Evolutionary conservation across 2,329 filamentous ascomycete genomes (phyloP), one percentile per base, ranked within the genome.

Genomic region (Scedosporium aurantiacum): DNA sequence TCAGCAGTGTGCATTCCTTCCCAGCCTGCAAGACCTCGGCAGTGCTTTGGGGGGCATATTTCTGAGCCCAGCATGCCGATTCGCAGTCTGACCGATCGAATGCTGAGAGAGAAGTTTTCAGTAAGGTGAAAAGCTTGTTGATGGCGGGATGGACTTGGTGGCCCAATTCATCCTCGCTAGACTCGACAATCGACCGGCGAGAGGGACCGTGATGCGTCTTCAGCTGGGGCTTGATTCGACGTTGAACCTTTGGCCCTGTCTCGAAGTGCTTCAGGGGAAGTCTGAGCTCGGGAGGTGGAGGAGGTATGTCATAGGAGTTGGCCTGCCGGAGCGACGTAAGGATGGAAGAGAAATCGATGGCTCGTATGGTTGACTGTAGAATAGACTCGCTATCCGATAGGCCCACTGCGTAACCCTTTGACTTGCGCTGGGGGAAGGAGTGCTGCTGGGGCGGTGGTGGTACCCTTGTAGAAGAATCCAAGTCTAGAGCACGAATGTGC

Each of bases 21-120:
- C 88, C 87, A 16, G 77, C 71, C 68, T 97, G 92, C 10, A 99
- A 77, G 1, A 97, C 86, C 62, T 93, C 85, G 3, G 77, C 76
- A 2, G 90, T 85, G 41, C 74, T 77, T 27, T 72, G 74, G 0
- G 94, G 94, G 0, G 89, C 84, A 73, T 97, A 96, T 68, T 97
- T 97, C 47, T 93, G 87, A 1, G 79, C 72, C 94, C 94, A 99
- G 7, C 84, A 74, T 28, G 81, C 74, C 1, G 77, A 78, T 69
- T 97, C 93, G 66, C 89, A 96, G 58, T 80, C 81, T 7, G 86
- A 89, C 64, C 76, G 82, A 70, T 99, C 94, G 68, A 92, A 97
- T 0, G 92, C 86, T 4, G 89, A 92, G 12, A 92, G 77, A 0
- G 79, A 79, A 1, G 77, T 79, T 54, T 78, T 74, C 37, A 97